A percentile compares a stretch with the other conserved stretches of the same genome.
phyloP scores from a whole-genome alignment of 2,329 filamentous ascomycete species.

The Microcyclospora pomicola region DNA sequence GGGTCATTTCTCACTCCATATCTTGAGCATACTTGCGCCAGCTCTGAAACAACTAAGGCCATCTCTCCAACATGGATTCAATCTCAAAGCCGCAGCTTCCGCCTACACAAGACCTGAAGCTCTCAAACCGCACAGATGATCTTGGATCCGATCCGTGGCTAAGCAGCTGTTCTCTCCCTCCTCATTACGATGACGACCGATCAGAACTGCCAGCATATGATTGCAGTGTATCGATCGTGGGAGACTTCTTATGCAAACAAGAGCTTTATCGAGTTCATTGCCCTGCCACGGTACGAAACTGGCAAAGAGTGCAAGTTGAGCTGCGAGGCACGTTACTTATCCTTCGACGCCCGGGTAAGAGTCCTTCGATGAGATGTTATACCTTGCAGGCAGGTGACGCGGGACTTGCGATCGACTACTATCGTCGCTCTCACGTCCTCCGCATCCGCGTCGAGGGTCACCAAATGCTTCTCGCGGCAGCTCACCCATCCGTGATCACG shows the following conservation, averaged over 20 bases:
- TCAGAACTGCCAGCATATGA: background rate
- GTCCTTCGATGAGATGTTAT: background rate
- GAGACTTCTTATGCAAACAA: background rate
- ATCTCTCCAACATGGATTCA: no score
- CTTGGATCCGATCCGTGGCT: no score
- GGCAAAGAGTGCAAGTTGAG: background rate
- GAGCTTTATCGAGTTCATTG: background rate
- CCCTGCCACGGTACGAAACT: background rate
- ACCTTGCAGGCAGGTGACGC: slow-evolving; percentile 3
- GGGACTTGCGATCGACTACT: slow-evolving; percentile 4
- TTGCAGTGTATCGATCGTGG: background rate
- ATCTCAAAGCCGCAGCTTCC: no score
- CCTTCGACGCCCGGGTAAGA: background rate
- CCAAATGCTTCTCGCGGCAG: slow-evolving; percentile 4
- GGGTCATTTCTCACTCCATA: background rate
- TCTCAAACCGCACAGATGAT: no score
- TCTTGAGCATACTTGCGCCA: background rate
- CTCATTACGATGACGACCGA: no score
- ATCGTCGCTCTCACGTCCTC: slow-evolving; percentile 1
- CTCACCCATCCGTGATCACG: background rate
- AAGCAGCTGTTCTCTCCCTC: no score
- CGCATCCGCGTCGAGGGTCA: slow-evolving; percentile 4
- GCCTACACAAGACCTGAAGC: no score
- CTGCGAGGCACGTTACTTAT: slow-evolving; percentile 1
- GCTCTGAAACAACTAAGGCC: background rate